Evolutionary conservation across 805 yeast species (phyloP).

Genomic region (Candida railenensis): DNA sequence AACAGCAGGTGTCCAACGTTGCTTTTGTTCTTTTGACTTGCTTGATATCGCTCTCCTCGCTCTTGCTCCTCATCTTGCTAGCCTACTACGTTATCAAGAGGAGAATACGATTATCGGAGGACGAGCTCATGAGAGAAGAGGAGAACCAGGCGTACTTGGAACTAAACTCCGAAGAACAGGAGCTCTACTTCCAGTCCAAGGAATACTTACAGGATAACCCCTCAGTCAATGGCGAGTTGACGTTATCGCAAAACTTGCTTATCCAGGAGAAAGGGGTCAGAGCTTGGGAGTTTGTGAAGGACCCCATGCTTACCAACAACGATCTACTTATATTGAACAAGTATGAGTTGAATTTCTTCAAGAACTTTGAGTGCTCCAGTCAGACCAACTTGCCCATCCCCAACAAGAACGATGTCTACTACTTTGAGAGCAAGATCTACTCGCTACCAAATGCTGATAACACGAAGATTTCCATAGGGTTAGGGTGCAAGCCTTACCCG

Average conservation of each 20-base stretch:
- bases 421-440: constrained; percentile 84
- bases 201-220: constrained; percentile 41
- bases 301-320: constrained; percentile 52
- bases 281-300: constrained; percentile 85
- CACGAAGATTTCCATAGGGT: constrained; percentile 68
- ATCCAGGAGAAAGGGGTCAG: constrained; percentile 85
- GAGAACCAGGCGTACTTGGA: constrained; percentile 56
- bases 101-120: constrained; percentile 37
- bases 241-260: constrained; percentile 57
- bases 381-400: constrained; percentile 88
- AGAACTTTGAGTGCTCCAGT: constrained; percentile 61
- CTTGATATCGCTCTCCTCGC: background rate
- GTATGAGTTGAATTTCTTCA: constrained; percentile 56
- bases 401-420: constrained; percentile 76
- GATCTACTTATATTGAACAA: constrained; percentile 65
- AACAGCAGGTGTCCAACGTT: background rate
- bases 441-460: constrained; percentile 58
- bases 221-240: constrained; percentile 39
- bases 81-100: constrained; percentile 9
- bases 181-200: constrained; percentile 64
- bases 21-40: background rate
- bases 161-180: constrained; percentile 67
- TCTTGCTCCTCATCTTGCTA: constrained; percentile 3
- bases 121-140: constrained; percentile 57
- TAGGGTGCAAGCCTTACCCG: constrained; percentile 88